phyloP scores from a whole-genome alignment of 2,329 filamentous ascomycete species.

The Stylonectria norvegica region DNA sequence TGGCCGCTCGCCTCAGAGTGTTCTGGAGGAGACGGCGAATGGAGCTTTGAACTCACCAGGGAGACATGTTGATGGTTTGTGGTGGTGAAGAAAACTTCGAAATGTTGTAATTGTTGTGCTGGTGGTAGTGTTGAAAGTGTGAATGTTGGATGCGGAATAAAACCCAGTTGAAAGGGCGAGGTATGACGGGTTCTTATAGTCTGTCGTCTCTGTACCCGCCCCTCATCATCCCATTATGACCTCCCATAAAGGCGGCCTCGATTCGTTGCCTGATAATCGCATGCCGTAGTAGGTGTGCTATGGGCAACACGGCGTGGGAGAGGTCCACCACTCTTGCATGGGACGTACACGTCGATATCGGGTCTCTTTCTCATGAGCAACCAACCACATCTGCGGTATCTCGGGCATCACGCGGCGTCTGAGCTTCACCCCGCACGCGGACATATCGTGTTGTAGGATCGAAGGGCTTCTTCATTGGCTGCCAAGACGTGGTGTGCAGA shows the following conservation, averaged over 20 bases:
- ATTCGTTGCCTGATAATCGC: slow-evolving; percentile 25
- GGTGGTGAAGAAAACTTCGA: slow-evolving; percentile 23
- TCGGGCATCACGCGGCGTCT: slow-evolving; percentile 15
- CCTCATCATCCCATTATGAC: slow-evolving; percentile 9
- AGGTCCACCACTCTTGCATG: slow-evolving; percentile 17
- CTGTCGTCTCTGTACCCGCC: slow-evolving; percentile 8
- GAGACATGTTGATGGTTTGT: slow-evolving; percentile 28
- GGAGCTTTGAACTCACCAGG: slow-evolving; percentile 22
- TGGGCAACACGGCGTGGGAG: slow-evolving; percentile 17
- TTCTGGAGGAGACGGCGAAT: slow-evolving; percentile 4
- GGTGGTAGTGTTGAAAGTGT: slow-evolving; percentile 14
- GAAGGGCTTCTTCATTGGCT: slow-evolving; percentile 16
- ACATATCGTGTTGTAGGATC: slow-evolving; percentile 10
- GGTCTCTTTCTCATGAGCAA: slow-evolving; percentile 11
- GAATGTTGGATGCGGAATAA: slow-evolving; percentile 24
- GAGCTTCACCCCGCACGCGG: slow-evolving; percentile 21
- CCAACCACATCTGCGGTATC: slow-evolving; percentile 14
- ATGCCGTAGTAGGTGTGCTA: slow-evolving; percentile 6
- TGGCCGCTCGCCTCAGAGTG: slow-evolving; percentile 1
- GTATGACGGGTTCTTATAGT: slow-evolving; percentile 25
- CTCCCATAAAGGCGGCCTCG: slow-evolving; percentile 4
- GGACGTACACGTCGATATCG: slow-evolving; percentile 9
- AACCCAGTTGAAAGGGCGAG: slow-evolving; percentile 15
- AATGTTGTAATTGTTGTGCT: slow-evolving; percentile 19
- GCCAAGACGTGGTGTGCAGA: slow-evolving; percentile 7